phyloP scores from a whole-genome alignment of 2,329 filamentous ascomycete species.

The Penicillium sp. region DNA sequence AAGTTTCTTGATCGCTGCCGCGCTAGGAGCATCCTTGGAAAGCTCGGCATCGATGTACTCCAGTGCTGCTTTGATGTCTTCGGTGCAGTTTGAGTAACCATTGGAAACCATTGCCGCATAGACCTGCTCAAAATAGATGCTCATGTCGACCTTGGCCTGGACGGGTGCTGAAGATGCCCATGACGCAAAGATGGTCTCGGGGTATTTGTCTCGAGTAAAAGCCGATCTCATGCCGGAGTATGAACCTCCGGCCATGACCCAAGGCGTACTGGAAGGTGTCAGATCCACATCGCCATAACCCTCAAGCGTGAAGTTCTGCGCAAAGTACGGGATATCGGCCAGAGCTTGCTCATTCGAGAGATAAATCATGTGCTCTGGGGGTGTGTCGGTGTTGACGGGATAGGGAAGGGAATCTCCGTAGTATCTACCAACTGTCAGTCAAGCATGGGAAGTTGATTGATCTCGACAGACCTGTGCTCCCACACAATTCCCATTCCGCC shows the following conservation, averaged over 20 bases:
- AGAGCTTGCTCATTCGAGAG: conserved; percentile 46
- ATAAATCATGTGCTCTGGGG: conserved; percentile 42
- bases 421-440: conserved; percentile 31
- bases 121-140: conserved; percentile 52
- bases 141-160: conserved; percentile 51
- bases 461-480: conserved; percentile 41
- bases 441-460: background rate
- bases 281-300: conserved; percentile 35
- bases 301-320: conserved; percentile 37
- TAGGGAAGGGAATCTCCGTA: conserved; percentile 44
- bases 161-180: conserved; percentile 46
- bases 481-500: conserved; percentile 41
- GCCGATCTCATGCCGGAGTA: conserved; percentile 47
- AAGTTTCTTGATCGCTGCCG: conserved; percentile 43
- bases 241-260: conserved; percentile 49
- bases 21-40: conserved; percentile 33
- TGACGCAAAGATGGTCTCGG: conserved; percentile 42
- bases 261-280: conserved; percentile 42
- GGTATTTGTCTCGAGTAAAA: conserved; percentile 44
- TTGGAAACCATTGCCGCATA: conserved; percentile 50
- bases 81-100: conserved; percentile 51
- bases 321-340: conserved; percentile 47
- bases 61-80: conserved; percentile 50
- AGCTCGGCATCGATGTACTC: conserved; percentile 51
- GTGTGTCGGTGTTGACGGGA: conserved; percentile 35